Evolutionary conservation across 306 rosid species (phyloP).

Genomic region (Carpinus viminea): DNA sequence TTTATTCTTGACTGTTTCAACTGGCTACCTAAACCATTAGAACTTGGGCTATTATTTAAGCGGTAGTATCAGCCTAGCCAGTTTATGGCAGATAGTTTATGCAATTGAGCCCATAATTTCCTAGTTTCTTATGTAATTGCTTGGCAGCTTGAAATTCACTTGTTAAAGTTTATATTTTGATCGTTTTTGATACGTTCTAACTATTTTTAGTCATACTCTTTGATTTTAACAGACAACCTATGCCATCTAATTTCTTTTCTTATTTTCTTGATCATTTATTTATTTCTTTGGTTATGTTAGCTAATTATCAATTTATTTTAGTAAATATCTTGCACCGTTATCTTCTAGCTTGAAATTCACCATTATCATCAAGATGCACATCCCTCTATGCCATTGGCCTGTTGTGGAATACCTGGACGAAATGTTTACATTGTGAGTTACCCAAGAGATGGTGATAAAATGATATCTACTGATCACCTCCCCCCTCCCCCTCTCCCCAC

Average conservation of each 20-base stretch:
- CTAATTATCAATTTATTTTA: background rate
- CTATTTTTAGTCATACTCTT: background rate
- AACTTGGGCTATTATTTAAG: background rate
- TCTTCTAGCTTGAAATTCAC: background rate
- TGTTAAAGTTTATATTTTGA: background rate
- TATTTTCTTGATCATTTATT: background rate
- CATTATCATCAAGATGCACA: background rate
- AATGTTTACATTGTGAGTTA: too few species aligned
- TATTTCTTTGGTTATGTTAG: too few species aligned
- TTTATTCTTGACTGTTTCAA: background rate
- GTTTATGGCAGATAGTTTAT: background rate
- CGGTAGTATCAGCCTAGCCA: background rate
- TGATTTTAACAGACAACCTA: background rate
- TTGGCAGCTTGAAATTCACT: background rate
- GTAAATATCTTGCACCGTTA: background rate
- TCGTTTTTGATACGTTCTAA: background rate
- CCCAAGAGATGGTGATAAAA: too few species aligned
- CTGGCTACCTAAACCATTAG: background rate
- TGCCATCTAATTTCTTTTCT: background rate
- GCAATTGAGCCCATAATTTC: background rate
- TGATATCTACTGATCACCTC: too few species aligned
- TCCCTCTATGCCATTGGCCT: too few species aligned
- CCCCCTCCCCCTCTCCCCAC: too few species aligned
- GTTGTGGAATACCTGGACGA: too few species aligned
- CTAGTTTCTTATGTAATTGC: background rate